Evolutionary conservation across 768 basidiomycete genomes (phyloP).

Genomic region (Daedalea quercina): DNA sequence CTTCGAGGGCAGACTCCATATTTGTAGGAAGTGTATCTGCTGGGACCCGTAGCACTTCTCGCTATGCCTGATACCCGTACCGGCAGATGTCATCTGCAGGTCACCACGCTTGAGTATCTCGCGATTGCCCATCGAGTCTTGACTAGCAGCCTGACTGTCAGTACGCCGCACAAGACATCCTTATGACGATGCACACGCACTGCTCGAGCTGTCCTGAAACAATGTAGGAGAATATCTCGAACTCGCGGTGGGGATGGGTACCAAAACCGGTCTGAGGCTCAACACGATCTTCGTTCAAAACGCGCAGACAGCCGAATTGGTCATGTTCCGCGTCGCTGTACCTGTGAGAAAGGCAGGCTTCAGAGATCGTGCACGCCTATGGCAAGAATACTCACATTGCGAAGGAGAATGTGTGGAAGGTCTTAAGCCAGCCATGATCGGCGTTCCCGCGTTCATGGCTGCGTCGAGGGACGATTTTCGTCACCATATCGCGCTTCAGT

Average conservation of each 20-base stretch:
- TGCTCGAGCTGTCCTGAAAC: constrained; percentile 76
- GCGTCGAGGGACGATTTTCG: constrained; percentile 28
- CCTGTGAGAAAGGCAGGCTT: constrained; percentile 21
- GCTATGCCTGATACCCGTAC: constrained; percentile 86
- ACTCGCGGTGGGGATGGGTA: constrained; percentile 75
- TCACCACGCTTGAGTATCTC: constrained; percentile 88
- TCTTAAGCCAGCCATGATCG: constrained; percentile 51
- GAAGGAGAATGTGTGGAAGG: constrained; percentile 71
- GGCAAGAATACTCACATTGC: constrained; percentile 40
- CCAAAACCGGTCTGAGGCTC: constrained; percentile 74
- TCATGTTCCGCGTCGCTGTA: constrained; percentile 57
- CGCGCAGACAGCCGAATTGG: constrained; percentile 68
- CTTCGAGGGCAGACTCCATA: constrained; percentile 53
- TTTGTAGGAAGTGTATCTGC: constrained; percentile 58
- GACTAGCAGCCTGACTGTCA: constrained; percentile 33
- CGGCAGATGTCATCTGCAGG: constrained; percentile 86
- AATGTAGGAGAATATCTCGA: constrained; percentile 90
- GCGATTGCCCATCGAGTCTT: constrained; percentile 88
- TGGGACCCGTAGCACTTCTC: constrained; percentile 48
- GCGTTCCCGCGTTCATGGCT: constrained; percentile 39
- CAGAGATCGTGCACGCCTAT: background rate
- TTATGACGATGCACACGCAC: constrained; percentile 44
- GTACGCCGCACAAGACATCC: too few relatives aligned
- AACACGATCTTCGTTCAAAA: constrained; percentile 94
- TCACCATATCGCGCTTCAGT: background rate